Evolutionary conservation across 257 asterid genomes (phyloP), one percentile per base, ranked within the genome.

Genomic region (Ilex asprella): DNA sequence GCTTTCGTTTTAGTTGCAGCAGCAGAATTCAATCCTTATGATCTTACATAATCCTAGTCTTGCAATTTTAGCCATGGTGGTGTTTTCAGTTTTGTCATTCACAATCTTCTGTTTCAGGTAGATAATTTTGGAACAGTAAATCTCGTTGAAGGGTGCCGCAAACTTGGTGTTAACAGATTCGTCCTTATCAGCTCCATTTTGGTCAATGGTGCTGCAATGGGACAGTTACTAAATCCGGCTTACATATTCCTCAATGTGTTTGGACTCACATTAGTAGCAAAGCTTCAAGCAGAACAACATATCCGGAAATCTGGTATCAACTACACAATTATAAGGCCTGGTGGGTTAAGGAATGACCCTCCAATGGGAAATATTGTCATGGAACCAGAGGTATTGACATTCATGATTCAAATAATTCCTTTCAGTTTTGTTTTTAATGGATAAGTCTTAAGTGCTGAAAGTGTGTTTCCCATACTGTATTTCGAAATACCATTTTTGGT

Each of bases 121-220:
- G 99, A 92, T 73, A 89, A 92, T 66, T 83, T 80, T 59, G 99
- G 99, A 47, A 92, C 99, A 2, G 95, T 92, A 39, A 89, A 86
- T 80, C 89, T 92, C 66, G 99, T 89, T 14, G 99, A 92, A 35
- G 99, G 96, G 56, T 89, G 99, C 80, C 72, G 87, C 65, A 86
- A 85, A 66, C 82, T 73, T 58, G 85, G 85, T 29, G 90, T 92
- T 9, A 75, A 80, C 62, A 77, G 97, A 76, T 92, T 92, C 66
- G 72, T 92, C 79, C 96, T 86, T 41, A 66, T 92, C 60, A 92
- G 99, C 65, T 92, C 99, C 21, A 92, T 92, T 60, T 71, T 92
- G 60, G 99, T 89, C 13, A 92, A 89, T 62, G 99, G 99, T 16
- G 99, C 97, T 39, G 91, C 99, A 67, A 89, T 89, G 96, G 97